Conservation (phyloP, 805 yeast genomes). For the Wickerhamiella brachini region DNA sequence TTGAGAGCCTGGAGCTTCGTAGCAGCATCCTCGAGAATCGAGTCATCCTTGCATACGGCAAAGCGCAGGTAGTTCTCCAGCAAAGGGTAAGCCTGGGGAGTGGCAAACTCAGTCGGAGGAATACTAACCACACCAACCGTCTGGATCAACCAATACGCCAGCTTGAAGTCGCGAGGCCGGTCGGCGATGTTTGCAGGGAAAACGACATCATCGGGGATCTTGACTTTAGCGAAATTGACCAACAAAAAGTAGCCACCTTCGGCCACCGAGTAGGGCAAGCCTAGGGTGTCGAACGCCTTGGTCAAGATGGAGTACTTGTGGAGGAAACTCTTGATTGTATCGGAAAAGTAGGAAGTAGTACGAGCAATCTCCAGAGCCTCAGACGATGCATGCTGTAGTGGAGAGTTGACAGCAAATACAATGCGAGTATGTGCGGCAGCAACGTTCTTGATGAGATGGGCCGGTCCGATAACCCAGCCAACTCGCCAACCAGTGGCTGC, state of each 20-base stretch:
- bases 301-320: slow-evolving; percentile 64
- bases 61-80: slow-evolving; percentile 81
- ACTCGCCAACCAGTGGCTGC: slow-evolving; percentile 99
- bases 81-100: slow-evolving; percentile 51
- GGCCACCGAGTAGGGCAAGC: slow-evolving; percentile 77
- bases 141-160: slow-evolving; percentile 84
- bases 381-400: slow-evolving; percentile 85
- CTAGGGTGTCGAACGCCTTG: slow-evolving; percentile 68
- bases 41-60: slow-evolving; percentile 92
- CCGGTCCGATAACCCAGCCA: slow-evolving; percentile 87
- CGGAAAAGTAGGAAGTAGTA: slow-evolving; percentile 50
- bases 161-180: slow-evolving; percentile 73
- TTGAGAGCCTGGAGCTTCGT: slow-evolving; percentile 56
- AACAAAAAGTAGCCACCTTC: slow-evolving; percentile 90
- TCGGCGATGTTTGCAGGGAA: slow-evolving; percentile 56
- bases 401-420: slow-evolving; percentile 82
- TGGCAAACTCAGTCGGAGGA: slow-evolving; percentile 92
- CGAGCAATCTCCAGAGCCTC: slow-evolving; percentile 54
- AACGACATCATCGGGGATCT: slow-evolving; percentile 57
- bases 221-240: slow-evolving; percentile 73
- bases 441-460: slow-evolving; percentile 68
- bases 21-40: slow-evolving; percentile 67
- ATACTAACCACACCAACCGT: slow-evolving; percentile 92
- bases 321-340: slow-evolving; percentile 52
- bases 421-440: slow-evolving; percentile 88